Evolutionary conservation across 108 stramenopile genomes (phyloP), one percentile per base, ranked within the genome.

Genomic region (Cyclotella kingstonii): DNA sequence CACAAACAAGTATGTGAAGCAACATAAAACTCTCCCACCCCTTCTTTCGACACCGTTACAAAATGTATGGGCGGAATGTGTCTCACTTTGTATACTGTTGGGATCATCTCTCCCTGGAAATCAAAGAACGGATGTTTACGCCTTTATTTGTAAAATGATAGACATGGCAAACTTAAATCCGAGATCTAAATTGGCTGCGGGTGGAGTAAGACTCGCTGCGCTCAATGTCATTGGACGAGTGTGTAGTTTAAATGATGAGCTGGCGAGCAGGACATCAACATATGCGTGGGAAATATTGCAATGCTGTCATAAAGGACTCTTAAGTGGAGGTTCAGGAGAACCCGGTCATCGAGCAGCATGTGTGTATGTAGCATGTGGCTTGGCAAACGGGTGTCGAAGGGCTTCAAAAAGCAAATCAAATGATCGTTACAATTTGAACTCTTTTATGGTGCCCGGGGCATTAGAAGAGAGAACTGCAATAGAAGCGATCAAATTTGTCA

Each of bases 21-120:
- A 53, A 66, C 77, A 64, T 27, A 66, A 53, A 53, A 55, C 52
- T 1, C 71, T 80, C 19, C 86, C 90, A 7, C 87, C 91, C 18
- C 66, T 92, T 49, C 55, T 86, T 27, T 85, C 84, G 3, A 89
- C 80, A 17, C 82, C 91, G 0, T 10, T 92, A 3, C 82, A 87
- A 19, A 76, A 70, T 30, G 29, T 84, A 25, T 92, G 91, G 91
- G 87, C 84, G 22, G 82, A 92, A 31, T 89, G 87, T 56, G 82
- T 89, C 1, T 80, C 86, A 19, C 63, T 87, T 29, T 92, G 91
- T 60, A 81, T 89, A 39, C 49, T 46, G 1, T 57, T 86, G 25
- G 90, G 87, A 9, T 80, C 81, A 14, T 75, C 79, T 15, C 71
- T 91, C 19, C 68, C 83, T 4, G 90, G 90, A 14, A 76, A 71